Conservation (phyloP, 1,284 basidiomycete genomes). For the Puccinia triticina region DNA sequence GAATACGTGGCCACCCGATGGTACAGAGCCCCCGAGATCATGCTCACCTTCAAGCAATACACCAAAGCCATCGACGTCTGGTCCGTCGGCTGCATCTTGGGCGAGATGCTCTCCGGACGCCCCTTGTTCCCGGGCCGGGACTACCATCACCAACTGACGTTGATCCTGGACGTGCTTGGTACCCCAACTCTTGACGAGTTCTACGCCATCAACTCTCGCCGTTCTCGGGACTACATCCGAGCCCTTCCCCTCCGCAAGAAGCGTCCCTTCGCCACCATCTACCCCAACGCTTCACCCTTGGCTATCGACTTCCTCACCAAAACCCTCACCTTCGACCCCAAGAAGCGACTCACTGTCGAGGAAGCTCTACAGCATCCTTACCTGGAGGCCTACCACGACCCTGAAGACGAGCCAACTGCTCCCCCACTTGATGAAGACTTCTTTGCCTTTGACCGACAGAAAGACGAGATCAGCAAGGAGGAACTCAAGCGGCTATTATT, state of each 20-base stretch:
- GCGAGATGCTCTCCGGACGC: conserved; percentile 91
- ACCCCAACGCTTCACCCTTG: conserved; percentile 80
- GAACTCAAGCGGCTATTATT: conserved; percentile 67
- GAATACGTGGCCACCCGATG: conserved; percentile 94
- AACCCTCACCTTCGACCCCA: conserved; percentile 75
- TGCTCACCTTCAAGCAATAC: conserved; percentile 66
- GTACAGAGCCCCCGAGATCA: conserved; percentile 95
- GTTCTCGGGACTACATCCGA: conserved; percentile 86
- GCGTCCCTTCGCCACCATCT: conserved; percentile 75
- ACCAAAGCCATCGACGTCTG: conserved; percentile 64
- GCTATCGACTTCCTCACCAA: conserved; percentile 91
- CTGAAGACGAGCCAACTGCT: conserved; percentile 72
- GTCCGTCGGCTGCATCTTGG: conserved; percentile 95
- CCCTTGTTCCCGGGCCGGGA: conserved; percentile 95
- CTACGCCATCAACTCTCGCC: conserved; percentile 80
- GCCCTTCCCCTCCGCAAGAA: conserved; percentile 75
- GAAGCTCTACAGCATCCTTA: conserved; percentile 89
- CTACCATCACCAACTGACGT: conserved; percentile 86
- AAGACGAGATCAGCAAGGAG: conserved; percentile 85
- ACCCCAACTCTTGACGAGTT: conserved; percentile 89
- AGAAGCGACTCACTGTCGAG: conserved; percentile 88
- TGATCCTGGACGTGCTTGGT: conserved; percentile 87
- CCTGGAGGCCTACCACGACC: conserved; percentile 74
- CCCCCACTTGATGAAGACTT: conserved; percentile 85
- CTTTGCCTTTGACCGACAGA: conserved; percentile 92